Conservation (phyloP, 768 basidiomycete genomes). For the Leccinum incarnatum region DNA sequence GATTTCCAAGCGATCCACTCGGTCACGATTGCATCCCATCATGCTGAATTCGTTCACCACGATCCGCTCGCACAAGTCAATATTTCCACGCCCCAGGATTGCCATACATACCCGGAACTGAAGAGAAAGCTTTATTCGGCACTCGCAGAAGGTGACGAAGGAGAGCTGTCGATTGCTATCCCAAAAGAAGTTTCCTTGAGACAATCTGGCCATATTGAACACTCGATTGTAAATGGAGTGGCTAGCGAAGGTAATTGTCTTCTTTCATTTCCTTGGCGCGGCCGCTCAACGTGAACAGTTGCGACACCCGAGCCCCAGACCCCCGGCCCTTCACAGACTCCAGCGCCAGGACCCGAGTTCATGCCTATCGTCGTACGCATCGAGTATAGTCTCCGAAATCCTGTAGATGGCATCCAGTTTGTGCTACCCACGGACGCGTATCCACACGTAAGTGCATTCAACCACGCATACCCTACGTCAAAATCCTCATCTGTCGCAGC, state of each 20-base stretch:
- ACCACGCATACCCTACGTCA: background rate
- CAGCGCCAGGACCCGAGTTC: constrained; percentile 56
- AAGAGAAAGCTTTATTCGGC: constrained; percentile 92
- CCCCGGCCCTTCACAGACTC: constrained; percentile 41
- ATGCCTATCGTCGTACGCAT: constrained; percentile 74
- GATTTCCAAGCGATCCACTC: constrained; percentile 58
- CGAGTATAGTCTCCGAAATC: constrained; percentile 77
- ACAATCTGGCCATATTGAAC: constrained; percentile 49
- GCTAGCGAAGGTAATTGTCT: constrained; percentile 54
- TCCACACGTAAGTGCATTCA: constrained; percentile 65
- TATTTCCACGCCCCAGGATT: constrained; percentile 69
- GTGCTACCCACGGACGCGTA: constrained; percentile 77
- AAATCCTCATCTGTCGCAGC: constrained; percentile 44
- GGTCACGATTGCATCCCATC: constrained; percentile 68
- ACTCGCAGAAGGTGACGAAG: constrained; percentile 88
- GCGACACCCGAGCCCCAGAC: constrained; percentile 85
- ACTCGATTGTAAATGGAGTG: constrained; percentile 37
- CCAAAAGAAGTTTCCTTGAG: constrained; percentile 68
- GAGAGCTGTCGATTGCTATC: constrained; percentile 88
- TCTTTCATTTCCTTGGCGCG: background rate
- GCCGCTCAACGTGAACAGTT: constrained; percentile 37
- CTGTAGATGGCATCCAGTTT: constrained; percentile 83
- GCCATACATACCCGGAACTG: constrained; percentile 87
- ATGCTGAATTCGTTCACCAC: constrained; percentile 74
- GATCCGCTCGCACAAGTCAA: constrained; percentile 70